Percentiles rank a stretch among this genome's conserved stretches.
Conservation (phyloP, 1,284 basidiomycete species). For the Phylloboletellus chloephorus region DNA sequence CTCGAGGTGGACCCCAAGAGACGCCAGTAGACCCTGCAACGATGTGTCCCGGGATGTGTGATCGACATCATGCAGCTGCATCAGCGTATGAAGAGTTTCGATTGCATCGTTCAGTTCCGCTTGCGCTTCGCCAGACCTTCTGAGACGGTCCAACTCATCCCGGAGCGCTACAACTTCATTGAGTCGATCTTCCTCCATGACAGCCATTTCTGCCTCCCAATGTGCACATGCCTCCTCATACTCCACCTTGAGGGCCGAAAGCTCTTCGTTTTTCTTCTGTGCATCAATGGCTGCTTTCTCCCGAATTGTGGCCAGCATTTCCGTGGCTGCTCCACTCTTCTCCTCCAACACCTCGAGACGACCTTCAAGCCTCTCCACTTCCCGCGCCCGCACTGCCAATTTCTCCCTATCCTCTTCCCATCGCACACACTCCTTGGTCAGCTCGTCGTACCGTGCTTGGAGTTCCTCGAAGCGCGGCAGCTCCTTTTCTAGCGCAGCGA, state of each 20-base stretch:
- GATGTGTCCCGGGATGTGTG: slow-evolving; percentile 47
- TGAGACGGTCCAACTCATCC: slow-evolving; percentile 41
- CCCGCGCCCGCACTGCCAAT: slow-evolving; percentile 39
- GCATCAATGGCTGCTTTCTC: slow-evolving; percentile 33
- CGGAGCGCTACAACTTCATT: slow-evolving; percentile 36
- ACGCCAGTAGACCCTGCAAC: slow-evolving; percentile 45
- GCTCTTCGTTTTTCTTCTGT: slow-evolving; percentile 45
- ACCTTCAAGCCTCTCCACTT: slow-evolving; percentile 43
- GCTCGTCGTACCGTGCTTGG: slow-evolving; percentile 45
- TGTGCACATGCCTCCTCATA: slow-evolving; percentile 50
- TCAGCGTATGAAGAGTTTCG: slow-evolving; percentile 42
- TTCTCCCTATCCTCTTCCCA: slow-evolving; percentile 53
- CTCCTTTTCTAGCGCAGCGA: slow-evolving; percentile 56
- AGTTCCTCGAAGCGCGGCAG: slow-evolving; percentile 50
- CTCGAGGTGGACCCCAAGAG: slow-evolving; percentile 52
- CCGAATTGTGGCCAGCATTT: slow-evolving; percentile 35
- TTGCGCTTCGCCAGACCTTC: slow-evolving; percentile 32
- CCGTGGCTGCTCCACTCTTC: slow-evolving; percentile 39
- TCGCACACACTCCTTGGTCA: slow-evolving; percentile 44
- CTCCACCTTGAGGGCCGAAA: slow-evolving; percentile 45
- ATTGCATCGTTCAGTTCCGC: slow-evolving; percentile 48
- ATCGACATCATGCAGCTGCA: slow-evolving; percentile 51
- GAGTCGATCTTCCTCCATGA: slow-evolving; percentile 49
- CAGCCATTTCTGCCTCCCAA: slow-evolving; percentile 51
- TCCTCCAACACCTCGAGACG: slow-evolving; percentile 44